Conservation (phyloP, 75 land plant species). For the Pinus taeda region DNA sequence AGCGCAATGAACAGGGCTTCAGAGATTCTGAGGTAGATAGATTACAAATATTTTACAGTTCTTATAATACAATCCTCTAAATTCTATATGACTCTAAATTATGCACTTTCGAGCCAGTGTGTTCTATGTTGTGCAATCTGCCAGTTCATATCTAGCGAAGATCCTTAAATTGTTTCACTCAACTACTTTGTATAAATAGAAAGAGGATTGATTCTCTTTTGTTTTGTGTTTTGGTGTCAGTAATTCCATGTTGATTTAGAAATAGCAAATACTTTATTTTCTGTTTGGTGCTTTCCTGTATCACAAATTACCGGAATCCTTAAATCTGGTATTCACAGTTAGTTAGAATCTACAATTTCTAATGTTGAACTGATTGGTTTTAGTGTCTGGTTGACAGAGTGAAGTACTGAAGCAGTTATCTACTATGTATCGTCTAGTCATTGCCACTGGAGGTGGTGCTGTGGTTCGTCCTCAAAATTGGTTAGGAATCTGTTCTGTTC, state of each 20-base stretch:
- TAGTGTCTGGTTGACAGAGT: slow-evolving; percentile 43
- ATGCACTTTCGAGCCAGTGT: neutral
- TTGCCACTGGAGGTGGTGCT: slow-evolving; percentile 98
- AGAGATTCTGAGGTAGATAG: slow-evolving; percentile 60
- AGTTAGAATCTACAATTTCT: neutral
- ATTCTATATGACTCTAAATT: neutral
- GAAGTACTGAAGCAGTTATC: slow-evolving; percentile 72
- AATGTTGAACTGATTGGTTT: neutral
- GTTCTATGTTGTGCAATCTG: neutral
- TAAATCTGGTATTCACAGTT: neutral
- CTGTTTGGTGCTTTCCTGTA: neutral
- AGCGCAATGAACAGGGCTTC: slow-evolving; percentile 50
- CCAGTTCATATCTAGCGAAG: neutral
- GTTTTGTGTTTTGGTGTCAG: neutral
- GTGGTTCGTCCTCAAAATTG: slow-evolving; percentile 77
- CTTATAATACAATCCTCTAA: neutral
- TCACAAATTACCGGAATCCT: neutral
- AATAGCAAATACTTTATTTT: neutral
- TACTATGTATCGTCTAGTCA: slow-evolving; percentile 57
- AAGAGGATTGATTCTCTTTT: neutral
- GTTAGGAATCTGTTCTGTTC: slow-evolving; percentile 14
- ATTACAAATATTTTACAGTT: neutral
- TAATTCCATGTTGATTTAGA: neutral
- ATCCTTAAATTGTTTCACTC: neutral
- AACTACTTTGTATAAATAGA: neutral